phyloP scores from a whole-genome alignment of 2,329 filamentous ascomycete genomes.

The Apiospora hydei region DNA sequence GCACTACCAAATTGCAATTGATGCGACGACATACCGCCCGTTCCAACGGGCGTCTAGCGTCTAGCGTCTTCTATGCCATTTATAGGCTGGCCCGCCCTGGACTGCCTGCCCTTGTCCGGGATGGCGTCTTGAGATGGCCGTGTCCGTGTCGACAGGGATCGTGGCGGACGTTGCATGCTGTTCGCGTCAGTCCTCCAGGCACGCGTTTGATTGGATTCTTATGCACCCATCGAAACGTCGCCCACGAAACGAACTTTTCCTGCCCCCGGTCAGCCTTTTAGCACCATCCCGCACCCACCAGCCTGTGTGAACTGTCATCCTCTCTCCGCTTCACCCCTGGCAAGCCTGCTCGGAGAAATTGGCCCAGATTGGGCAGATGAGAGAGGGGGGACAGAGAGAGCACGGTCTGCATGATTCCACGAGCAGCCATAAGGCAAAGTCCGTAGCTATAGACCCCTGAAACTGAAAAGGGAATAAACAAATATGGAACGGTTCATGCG shows the following conservation, averaged over 20 bases:
- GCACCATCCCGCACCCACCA: conserved; percentile 1
- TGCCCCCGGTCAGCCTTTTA: neutral
- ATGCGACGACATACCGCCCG: conserved; percentile 7
- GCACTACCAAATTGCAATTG: conserved; percentile 6
- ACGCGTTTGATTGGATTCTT: conserved; percentile 24
- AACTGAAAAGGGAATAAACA: conserved; percentile 3
- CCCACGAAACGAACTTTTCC: conserved; percentile 6
- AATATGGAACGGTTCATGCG: conserved; percentile 9
- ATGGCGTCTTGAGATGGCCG: conserved; percentile 7
- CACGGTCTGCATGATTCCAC: conserved; percentile 22
- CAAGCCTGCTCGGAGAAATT: neutral
- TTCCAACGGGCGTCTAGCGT: neutral
- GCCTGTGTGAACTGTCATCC: neutral
- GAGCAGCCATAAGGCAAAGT: neutral
- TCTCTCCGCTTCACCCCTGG: neutral
- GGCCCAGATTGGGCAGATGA: neutral
- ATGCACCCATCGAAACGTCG: conserved; percentile 8
- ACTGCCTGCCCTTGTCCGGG: neutral
- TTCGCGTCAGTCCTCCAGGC: neutral
- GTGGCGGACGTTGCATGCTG: neutral
- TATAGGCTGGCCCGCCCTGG: neutral
- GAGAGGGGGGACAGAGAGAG: neutral
- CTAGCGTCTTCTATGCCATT: neutral
- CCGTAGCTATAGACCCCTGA: conserved; percentile 4
- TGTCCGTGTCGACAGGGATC: conserved; percentile 16